These are phyloP conservation scores for Sarocladiaceae sp. DNA, from an alignment of 2,329 filamentous ascomycete species.

Conservation along the genomic window DNA sequence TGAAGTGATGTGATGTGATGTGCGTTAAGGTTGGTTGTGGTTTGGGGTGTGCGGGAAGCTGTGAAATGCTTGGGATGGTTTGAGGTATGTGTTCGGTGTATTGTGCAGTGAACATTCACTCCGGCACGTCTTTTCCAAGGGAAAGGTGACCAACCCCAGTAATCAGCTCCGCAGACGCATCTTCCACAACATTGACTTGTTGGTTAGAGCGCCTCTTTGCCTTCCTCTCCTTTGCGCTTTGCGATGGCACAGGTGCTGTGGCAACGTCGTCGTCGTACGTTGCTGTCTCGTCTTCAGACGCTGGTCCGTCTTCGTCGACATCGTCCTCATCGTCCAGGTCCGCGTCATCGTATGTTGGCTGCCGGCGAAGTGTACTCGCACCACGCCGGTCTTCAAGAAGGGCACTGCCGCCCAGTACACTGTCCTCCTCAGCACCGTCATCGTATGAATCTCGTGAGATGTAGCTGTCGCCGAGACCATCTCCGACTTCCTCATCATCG, in stretches of 20 bases:
- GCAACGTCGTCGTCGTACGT: slow-evolving; percentile 5
- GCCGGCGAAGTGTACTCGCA: slow-evolving; percentile 21
- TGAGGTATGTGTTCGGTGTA: neutral
- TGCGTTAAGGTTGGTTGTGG: neutral
- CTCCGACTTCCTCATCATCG: slow-evolving; percentile 33
- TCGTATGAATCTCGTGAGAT: slow-evolving; percentile 47
- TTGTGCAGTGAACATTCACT: slow-evolving; percentile 14
- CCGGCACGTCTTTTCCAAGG: slow-evolving; percentile 34
- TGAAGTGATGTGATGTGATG: neutral
- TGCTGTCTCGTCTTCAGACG: slow-evolving; percentile 11
- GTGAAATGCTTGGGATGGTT: neutral
- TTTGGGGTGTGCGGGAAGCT: neutral
- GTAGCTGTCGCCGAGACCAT: slow-evolving; percentile 51
- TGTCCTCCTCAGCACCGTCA: slow-evolving; percentile 39
- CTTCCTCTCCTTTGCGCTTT: slow-evolving; percentile 15
- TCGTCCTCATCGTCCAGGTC: slow-evolving; percentile 40
- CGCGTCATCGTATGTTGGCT: slow-evolving; percentile 23
- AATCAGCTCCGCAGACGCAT: slow-evolving; percentile 53
- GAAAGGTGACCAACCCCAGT: slow-evolving; percentile 54
- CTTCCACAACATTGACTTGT: slow-evolving; percentile 29
- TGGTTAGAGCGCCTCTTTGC: slow-evolving; percentile 12
- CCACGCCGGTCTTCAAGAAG: slow-evolving; percentile 38
- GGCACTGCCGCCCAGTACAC: slow-evolving; percentile 37
- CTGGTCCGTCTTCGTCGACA: slow-evolving; percentile 23
- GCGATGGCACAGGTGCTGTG: neutral